Base-by-base conservation (phyloP, 192 early-diverging fungal genomes). In the Backusella tarrabulga region DNA sequence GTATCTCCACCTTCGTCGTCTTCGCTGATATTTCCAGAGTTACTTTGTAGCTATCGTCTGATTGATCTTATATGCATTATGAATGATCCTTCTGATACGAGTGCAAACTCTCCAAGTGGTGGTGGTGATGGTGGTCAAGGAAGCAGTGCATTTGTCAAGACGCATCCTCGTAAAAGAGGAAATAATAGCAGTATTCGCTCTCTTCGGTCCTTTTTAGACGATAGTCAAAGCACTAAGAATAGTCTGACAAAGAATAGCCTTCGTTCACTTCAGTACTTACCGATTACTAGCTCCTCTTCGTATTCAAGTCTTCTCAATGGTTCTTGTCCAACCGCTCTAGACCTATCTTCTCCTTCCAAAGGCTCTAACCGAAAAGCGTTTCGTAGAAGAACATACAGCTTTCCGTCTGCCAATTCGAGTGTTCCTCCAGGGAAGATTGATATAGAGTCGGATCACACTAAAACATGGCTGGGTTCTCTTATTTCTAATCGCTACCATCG, bases 381-480 rank as follows among this genome's bases (percentile, higher is more conserved):
- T 71, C 67, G 50, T 41, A 17, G 68, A 21, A 26, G 76, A 23
- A 77, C 76, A 14, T 77, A 77, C 26, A 77, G 84, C 77, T 52
- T 87, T 82, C 76, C 85, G 72, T 42, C 83, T 63, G 23, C 72
- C 63, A 40, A 32, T 17, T 23, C 40, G 12, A 50, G 29, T 50
- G 7, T 26, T 6, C 29, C 71, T 42, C 41, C 71, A 34, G 42
- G 40, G 32, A 50, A 50, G 15, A 29, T 14, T 19, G 71, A 72
- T 34, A 17, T 46, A 26, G 63, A 76, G 26, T 71, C 42, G 35
- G 79, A 35, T 40, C 50, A 42, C 72, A 71, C 23, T 34, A 54
- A 15, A 73, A 79, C 74, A 56, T 84, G 8, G 80, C 74, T 54
- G 81, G 80, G 83, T 66, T 81, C 70, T 75, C 75, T 70, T 74